Evolutionary conservation across 2,329 filamentous ascomycete genomes (phyloP), one percentile per base, ranked within the genome.

Genomic region (Atkinsonella hypoxylon): DNA sequence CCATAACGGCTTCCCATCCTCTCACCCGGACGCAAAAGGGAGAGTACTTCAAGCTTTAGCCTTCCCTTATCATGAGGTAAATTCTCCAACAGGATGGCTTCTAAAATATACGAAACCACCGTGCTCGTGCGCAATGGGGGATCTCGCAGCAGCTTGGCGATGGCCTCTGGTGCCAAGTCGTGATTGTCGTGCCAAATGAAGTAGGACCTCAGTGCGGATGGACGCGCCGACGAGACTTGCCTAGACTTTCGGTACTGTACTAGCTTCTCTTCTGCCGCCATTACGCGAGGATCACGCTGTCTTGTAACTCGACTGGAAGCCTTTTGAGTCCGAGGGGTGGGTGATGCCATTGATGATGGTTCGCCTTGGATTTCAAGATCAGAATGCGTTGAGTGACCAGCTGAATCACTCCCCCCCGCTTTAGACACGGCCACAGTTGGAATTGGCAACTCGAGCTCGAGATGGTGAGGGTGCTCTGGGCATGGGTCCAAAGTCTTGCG

Each of bases 381-480:
- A n/a, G 18, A 9, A 30, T 30, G 3, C 12, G 20, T n/a, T 30
- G 45, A 45, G 12, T 9, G 10, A 20, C 20, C 20, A 18, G 36
- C 31, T 30, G 34, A 12, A 15, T 8, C 9, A 20, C 7, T 11
- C 11, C 11, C 26, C 10, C 9, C n/a, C 12, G 20, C 13, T 51
- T 43, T 18, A 32, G 38, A 9, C 15, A 47, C 45, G 10, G 45
- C 32, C 13, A 22, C 73, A 15, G 82, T 61, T 15, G 74, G 69
- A 49, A 90, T 85, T 0, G 83, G 82, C 22, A 77, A 59, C 42
- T 82, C 74, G 4, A 82, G 70, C 61, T 94, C 89, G 3, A 78
- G 82, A 57, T 81, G 76, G 15, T 76, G 73, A 1, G 89, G 89
- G 7, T 78, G 72, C 3, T 86, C 85, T 5, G 90, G 90, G 2